Conservation (phyloP, 2,329 filamentous ascomycete genomes). For the Acarospora socialis region DNA sequence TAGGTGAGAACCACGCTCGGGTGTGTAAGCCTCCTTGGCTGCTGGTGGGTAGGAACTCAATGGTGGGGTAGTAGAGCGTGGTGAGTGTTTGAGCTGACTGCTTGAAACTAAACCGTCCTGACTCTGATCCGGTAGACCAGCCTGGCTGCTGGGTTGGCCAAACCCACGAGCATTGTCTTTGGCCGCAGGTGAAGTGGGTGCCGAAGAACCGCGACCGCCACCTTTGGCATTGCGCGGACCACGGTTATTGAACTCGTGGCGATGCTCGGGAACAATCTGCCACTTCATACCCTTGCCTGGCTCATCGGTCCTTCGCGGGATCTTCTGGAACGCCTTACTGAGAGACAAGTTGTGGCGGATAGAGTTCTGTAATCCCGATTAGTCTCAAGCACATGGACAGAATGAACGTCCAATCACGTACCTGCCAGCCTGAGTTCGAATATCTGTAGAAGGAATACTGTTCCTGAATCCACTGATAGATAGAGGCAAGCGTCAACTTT, state of each 20-base stretch:
- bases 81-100: no score
- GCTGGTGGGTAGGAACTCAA: slow-evolving; percentile 18
- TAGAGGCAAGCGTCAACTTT: slow-evolving; percentile 79
- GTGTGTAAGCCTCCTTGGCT: slow-evolving; percentile 32
- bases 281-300: slow-evolving; percentile 99
- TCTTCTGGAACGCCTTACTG: slow-evolving; percentile 89
- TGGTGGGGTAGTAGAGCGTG: slow-evolving; percentile 11
- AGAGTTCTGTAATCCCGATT: slow-evolving; percentile 53
- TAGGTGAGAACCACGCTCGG: slow-evolving; percentile 28
- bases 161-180: not conserved
- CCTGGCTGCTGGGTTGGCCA: not conserved
- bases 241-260: slow-evolving; percentile 67
- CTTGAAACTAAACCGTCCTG: no score
- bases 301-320: slow-evolving; percentile 81
- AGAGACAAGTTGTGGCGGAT: slow-evolving; percentile 93
- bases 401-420: slow-evolving; percentile 27
- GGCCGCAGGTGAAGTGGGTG: slow-evolving; percentile 22
- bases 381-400: slow-evolving; percentile 2
- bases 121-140: not conserved
- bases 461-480: slow-evolving; percentile 83
- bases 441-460: slow-evolving; percentile 89
- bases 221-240: slow-evolving; percentile 29
- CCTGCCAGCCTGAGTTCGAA: slow-evolving; percentile 82
- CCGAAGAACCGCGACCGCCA: slow-evolving; percentile 28
- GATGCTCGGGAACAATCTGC: slow-evolving; percentile 74